Evolutionary conservation across 2,329 filamentous ascomycete genomes (phyloP).

Genomic region (Decorospora gaudefroyi): DNA sequence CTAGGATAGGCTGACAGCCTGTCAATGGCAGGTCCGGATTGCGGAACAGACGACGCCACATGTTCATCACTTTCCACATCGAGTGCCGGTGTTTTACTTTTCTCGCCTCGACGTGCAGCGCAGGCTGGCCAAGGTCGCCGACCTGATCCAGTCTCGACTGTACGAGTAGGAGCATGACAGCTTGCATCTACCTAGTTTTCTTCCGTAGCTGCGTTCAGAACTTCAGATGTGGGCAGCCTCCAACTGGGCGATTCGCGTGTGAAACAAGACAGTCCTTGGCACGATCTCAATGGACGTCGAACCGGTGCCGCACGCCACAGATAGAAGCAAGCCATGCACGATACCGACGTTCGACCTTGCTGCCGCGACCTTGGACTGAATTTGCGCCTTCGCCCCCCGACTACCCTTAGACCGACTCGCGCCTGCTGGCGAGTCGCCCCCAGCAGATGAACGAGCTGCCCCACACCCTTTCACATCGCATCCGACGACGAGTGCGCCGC

Average conservation of each 20-base stretch:
- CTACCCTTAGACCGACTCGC: conserved; percentile 6
- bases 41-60: conserved; percentile 14
- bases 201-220: background rate
- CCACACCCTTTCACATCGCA: conserved; percentile 26
- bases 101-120: conserved; percentile 2
- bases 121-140: background rate
- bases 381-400: conserved; percentile 21
- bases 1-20: conserved; percentile 6
- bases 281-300: conserved; percentile 20
- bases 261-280: conserved; percentile 20
- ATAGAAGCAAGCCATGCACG: conserved; percentile 32
- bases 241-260: no score
- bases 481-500: conserved; percentile 33
- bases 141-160: background rate
- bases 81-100: conserved; percentile 1
- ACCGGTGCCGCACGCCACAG: conserved; percentile 33
- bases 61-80: conserved; percentile 3
- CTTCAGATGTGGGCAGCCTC: background rate
- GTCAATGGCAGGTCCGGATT: conserved; percentile 9
- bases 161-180: no score
- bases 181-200: no score
- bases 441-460: conserved; percentile 36
- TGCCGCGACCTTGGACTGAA: conserved; percentile 19
- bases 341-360: conserved; percentile 23
- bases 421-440: conserved; percentile 13